These are phyloP conservation scores for Psilocybe subaeruginosa DNA, from an alignment of 768 basidiomycete species.

Conservation along the genomic window DNA sequence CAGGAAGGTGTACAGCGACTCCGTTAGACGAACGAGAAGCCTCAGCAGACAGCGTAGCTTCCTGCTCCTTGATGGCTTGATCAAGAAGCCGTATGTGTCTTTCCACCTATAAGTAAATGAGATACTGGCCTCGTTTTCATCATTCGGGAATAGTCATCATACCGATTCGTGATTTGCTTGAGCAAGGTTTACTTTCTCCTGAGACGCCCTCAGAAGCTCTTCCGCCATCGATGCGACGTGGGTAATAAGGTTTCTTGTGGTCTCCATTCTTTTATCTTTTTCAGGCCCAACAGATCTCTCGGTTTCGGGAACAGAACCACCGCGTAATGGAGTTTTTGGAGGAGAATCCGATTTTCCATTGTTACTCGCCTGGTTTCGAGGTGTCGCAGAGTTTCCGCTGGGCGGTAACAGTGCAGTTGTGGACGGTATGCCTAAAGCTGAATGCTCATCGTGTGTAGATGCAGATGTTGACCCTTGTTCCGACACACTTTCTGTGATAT, in stretches of 20 bases:
- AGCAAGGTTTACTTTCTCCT: constrained; percentile 81
- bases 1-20: constrained; percentile 58
- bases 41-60: constrained; percentile 42
- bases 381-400: background rate
- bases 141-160: constrained; percentile 22
- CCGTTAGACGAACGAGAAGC: constrained; percentile 27
- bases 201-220: constrained; percentile 61
- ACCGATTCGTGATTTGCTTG: constrained; percentile 74
- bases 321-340: constrained; percentile 10
- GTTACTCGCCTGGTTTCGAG: background rate
- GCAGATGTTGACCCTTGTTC: background rate
- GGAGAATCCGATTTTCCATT: background rate
- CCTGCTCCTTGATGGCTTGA: constrained; percentile 56
- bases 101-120: constrained; percentile 57
- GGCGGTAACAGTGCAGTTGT: background rate
- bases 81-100: constrained; percentile 80
- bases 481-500: background rate
- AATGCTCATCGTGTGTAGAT: background rate
- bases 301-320: constrained; percentile 20
- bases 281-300: constrained; percentile 16
- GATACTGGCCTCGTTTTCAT: background rate
- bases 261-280: constrained; percentile 31
- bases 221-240: constrained; percentile 63
- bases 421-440: background rate
- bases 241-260: constrained; percentile 55